phyloP scores from a whole-genome alignment of 495 filamentous ascomycete genomes.

The Podospora fimiseda region DNA sequence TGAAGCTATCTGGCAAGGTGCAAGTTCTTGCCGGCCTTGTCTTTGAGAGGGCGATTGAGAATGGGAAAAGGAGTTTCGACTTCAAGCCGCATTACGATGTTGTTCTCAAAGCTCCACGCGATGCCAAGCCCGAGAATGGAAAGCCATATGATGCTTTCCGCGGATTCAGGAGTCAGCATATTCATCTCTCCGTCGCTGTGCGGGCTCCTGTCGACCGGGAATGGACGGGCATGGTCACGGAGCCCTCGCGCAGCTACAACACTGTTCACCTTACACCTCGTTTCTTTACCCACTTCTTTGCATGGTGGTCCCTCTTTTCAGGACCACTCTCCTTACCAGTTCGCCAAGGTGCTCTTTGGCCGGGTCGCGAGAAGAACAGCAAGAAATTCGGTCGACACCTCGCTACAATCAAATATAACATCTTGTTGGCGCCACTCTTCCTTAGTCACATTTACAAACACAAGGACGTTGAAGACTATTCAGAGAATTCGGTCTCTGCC shows the following conservation, averaged over 20 bases:
- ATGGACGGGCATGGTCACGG: constrained; percentile 66
- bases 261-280: constrained; percentile 86
- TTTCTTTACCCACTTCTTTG: constrained; percentile 97
- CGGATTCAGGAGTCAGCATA: constrained; percentile 90
- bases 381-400: constrained; percentile 98
- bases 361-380: constrained; percentile 85
- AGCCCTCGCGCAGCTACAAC: constrained; percentile 83
- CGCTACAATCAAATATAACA: constrained; percentile 94
- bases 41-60: constrained; percentile 71
- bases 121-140: constrained; percentile 51
- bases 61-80: constrained; percentile 65
- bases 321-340: constrained; percentile 93
- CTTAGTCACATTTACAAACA: constrained; percentile 98
- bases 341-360: constrained; percentile 85
- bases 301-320: constrained; percentile 95
- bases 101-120: constrained; percentile 69
- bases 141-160: constrained; percentile 81
- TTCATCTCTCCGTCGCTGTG: constrained; percentile 88
- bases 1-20: constrained; percentile 95
- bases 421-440: constrained; percentile 86
- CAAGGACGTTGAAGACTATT: constrained; percentile 84
- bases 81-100: constrained; percentile 93
- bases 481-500: constrained; percentile 73
- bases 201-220: constrained; percentile 73
- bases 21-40: constrained; percentile 84